These are phyloP conservation scores for Phialophora expanda DNA, from an alignment of 2,329 filamentous ascomycete species.

Conservation along the genomic window DNA sequence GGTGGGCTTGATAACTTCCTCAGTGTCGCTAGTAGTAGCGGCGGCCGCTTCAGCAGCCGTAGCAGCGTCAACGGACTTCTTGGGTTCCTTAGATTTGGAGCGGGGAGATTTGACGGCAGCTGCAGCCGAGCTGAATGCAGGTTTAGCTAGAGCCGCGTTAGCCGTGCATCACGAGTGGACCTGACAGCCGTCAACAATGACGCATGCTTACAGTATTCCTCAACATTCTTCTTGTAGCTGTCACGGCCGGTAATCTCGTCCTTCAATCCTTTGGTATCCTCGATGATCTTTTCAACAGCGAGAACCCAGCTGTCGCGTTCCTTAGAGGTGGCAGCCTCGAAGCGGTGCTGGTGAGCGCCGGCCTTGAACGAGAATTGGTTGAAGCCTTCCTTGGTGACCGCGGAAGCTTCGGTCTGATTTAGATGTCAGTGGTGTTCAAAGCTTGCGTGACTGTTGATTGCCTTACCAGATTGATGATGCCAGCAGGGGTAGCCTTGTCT, in stretches of 20 bases:
- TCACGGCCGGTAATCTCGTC: slow-evolving; percentile 76
- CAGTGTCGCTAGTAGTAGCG: slow-evolving; percentile 29
- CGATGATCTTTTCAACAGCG: slow-evolving; percentile 79
- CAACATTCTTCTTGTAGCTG: slow-evolving; percentile 83
- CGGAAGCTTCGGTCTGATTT: slow-evolving; percentile 65
- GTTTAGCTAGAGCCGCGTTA: slow-evolving; percentile 50
- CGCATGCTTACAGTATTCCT: slow-evolving; percentile 66
- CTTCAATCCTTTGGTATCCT: slow-evolving; percentile 82
- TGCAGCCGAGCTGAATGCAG: slow-evolving; percentile 47
- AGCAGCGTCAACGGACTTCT: slow-evolving; percentile 39
- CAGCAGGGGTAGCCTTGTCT: slow-evolving; percentile 79
- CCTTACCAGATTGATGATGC: slow-evolving; percentile 83
- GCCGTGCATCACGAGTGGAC: slow-evolving; percentile 33
- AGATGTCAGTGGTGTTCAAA: slow-evolving; percentile 42
- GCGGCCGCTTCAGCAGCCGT: slow-evolving; percentile 31
- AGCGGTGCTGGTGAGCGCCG: slow-evolving; percentile 88
- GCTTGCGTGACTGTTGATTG: slow-evolving; percentile 54
- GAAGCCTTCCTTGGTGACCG: slow-evolving; percentile 75
- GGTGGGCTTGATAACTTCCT: slow-evolving; percentile 50
- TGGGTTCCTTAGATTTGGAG: slow-evolving; percentile 46
- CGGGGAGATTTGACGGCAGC: slow-evolving; percentile 41
- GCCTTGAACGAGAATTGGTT: slow-evolving; percentile 86
- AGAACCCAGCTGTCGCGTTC: slow-evolving; percentile 94
- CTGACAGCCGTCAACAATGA: slow-evolving; percentile 8
- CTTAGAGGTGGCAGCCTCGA: slow-evolving; percentile 75